phyloP scores from a whole-genome alignment of 345 rosid species.

The Aquilaria sinensis region DNA sequence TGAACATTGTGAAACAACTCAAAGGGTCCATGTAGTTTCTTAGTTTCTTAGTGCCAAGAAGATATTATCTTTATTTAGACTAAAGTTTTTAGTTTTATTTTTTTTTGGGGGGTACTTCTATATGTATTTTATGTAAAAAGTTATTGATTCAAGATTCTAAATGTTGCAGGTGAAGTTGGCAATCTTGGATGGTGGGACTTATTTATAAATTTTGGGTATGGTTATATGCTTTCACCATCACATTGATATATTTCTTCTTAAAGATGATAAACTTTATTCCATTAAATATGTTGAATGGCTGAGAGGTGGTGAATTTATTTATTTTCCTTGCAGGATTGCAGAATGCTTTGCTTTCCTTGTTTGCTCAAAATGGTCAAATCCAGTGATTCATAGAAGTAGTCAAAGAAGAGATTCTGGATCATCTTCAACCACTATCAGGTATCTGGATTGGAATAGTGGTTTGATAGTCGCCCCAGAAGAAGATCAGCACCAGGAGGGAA shows the following conservation, averaged over 20 bases:
- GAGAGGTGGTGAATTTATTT: slow-evolving; percentile 16
- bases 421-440: slow-evolving; percentile 53
- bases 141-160: not conserved
- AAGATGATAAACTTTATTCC: not conserved
- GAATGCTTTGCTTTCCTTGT: slow-evolving; percentile 96
- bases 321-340: slow-evolving; percentile 60
- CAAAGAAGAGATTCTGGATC: slow-evolving; percentile 45
- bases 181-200: slow-evolving; percentile 98
- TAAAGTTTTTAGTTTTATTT: slow-evolving; percentile 13
- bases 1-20: no score
- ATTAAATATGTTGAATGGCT: slow-evolving; percentile 13
- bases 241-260: slow-evolving; percentile 1
- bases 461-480: slow-evolving; percentile 63
- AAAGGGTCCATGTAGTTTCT: no score
- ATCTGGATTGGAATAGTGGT: slow-evolving; percentile 95
- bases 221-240: slow-evolving; percentile 14
- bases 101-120: no score
- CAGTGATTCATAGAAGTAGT: slow-evolving; percentile 66
- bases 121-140: no score
- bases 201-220: slow-evolving; percentile 84
- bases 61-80: not conserved
- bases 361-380: slow-evolving; percentile 94
- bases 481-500: slow-evolving; percentile 46
- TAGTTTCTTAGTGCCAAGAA: no score
- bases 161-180: slow-evolving; percentile 69